phyloP scores from a whole-genome alignment of 768 basidiomycete species.

The Russula emetica region DNA sequence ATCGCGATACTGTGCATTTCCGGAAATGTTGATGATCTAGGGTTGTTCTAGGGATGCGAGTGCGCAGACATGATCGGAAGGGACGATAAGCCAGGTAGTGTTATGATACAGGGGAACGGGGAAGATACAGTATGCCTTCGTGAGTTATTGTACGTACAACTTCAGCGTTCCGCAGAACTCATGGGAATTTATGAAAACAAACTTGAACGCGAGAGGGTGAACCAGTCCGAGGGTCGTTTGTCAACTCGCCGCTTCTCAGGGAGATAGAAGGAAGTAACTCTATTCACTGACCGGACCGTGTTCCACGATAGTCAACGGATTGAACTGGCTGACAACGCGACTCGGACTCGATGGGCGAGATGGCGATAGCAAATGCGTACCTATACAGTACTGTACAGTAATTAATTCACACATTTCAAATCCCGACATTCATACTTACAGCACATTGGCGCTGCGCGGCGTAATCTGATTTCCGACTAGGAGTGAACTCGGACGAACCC shows the following conservation, averaged over 20 bases:
- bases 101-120: background rate
- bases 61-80: background rate
- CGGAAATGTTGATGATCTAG: background rate
- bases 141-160: background rate
- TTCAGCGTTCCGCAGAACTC: background rate
- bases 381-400: too few species aligned
- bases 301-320: background rate
- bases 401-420: too few species aligned
- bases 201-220: background rate
- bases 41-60: background rate
- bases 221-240: background rate
- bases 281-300: background rate
- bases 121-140: background rate
- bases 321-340: too few species aligned
- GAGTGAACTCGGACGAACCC: too few species aligned
- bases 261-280: background rate
- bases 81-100: background rate
- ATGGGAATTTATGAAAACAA: too few species aligned
- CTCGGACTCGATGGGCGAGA: too few species aligned
- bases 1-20: background rate
- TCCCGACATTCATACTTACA: too few species aligned
- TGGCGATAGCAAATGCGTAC: too few species aligned
- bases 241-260: background rate
- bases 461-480: too few species aligned
- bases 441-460: too few species aligned